Base-by-base conservation (phyloP, 2,329 filamentous ascomycete genomes). In the Arthrobotrys megalospora region DNA sequence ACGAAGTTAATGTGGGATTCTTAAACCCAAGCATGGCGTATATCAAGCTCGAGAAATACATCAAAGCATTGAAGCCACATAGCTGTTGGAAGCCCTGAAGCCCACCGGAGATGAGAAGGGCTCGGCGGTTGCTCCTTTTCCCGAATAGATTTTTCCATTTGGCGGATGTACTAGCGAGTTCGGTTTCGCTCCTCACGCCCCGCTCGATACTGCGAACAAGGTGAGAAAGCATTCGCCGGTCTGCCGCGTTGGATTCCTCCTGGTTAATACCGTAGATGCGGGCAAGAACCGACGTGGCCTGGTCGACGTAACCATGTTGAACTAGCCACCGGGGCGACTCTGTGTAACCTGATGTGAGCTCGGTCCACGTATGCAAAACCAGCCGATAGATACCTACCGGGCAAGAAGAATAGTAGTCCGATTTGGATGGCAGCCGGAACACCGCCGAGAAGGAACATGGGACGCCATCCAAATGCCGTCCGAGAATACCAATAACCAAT, bases 311-410 rank as follows among this genome's bases (percentile, higher is more conserved):
- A 0, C 90, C 91, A 2, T 88, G 89, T 83, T 90, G 91, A 19
- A 97, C 90, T 21, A 97, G 87, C 91, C 93, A 97, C 24, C 95
- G 88, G 38, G 95, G 95, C 11, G 93, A 96, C 85, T 98, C 95
- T 0, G 94, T 60, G 94, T 60, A 52, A 62, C 14, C 10, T 21
- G 3, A 28, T 45, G 32, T 41, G 45, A 66, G 45, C 63, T 32
- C 36, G 14, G 16, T 32, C 36, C n/a, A n/a, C 11, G 28, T 6
- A 41, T 53, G 21, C n/a, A 41, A n/a, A 11, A 16, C 7, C 16
- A 19, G 48, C 28, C 36, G 10, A 48, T 24, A 36, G 47, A 38
- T 16, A 41, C 63, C 36, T 77, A 77, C 72, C 72, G 55, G 75
- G 75, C 8, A 78, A 41, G 64, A 90, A 86, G 1, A 90, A 81